Evolutionary conservation across 2,329 filamentous ascomycete species (phyloP).

Genomic region (Sporothrix brasiliensis): DNA sequence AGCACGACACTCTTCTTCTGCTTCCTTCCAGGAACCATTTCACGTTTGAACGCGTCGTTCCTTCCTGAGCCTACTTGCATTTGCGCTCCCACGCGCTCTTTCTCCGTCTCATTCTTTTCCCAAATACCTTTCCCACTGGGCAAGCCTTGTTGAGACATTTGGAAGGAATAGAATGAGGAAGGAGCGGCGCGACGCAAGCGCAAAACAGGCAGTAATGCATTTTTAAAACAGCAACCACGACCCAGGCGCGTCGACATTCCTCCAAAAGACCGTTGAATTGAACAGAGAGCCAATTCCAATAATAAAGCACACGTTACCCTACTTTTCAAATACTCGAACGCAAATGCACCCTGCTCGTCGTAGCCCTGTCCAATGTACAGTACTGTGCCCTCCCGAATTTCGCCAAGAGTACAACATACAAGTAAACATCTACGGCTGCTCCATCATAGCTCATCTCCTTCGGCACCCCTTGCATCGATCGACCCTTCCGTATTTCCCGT

Average conservation of each 20-base stretch:
- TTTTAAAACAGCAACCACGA: background rate
- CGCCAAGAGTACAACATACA: no score
- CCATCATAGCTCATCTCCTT: constrained; percentile 13
- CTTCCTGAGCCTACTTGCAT: background rate
- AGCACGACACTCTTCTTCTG: no score
- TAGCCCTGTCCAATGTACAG: no score
- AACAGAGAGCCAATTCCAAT: no score
- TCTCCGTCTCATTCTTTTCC: background rate
- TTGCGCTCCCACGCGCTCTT: background rate
- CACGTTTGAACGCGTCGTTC: background rate
- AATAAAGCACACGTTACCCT: no score
- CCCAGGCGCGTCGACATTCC: constrained; percentile 18
- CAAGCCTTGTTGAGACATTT: constrained; percentile 11
- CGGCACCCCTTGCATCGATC: constrained; percentile 7
- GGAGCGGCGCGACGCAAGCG: background rate
- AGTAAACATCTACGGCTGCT: background rate
- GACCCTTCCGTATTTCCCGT: constrained; percentile 9
- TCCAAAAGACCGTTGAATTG: background rate
- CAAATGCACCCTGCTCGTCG: no score
- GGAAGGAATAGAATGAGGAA: background rate
- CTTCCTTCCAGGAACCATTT: background rate
- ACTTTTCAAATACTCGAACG: no score
- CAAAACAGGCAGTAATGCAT: background rate
- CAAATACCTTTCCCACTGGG: background rate
- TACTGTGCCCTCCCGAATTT: background rate